Evolutionary conservation across 73 alveolate genomes (phyloP), one percentile per base, ranked within the genome.

Genomic region (Chromera velia): DNA sequence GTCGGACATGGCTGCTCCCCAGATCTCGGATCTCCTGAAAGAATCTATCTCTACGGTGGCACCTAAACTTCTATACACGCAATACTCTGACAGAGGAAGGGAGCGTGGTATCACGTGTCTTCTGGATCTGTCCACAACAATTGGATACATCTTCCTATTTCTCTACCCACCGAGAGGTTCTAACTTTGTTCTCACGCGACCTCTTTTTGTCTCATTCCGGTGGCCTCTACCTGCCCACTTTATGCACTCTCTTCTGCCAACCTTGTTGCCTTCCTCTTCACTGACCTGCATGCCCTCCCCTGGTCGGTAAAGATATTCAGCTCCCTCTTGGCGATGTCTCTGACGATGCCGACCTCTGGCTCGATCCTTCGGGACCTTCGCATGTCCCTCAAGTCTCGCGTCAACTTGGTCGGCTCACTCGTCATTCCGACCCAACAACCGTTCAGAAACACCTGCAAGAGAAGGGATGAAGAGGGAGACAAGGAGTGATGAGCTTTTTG

Each of bases 401-500:
- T 79, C 70, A 97, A 88, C 72, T 83, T 88, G 33, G 94, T 98
- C 26, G 98, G 96, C 76, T 91, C 87, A 9, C 87, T 77, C 70
- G 95, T 96, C 64, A 95, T 89, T 34, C 99, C 99, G 65, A 92
- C 81, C 99, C 99, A 97, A 70, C 89, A 83, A 29, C 99, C 99
- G 81, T 97, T 96, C 27, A 97, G 93, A 82, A 97, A 95, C 27
- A 97, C 97, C 88, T 96, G 82, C 22, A n/a, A n/a, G n/a, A n/a
- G n/a, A n/a, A n/a, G n/a, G n/a, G n/a, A n/a, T n/a, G n/a, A n/a
- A n/a, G n/a, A n/a, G n/a, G n/a, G n/a, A n/a, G n/a, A n/a, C n/a
- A n/a, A n/a, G n/a, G n/a, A n/a, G n/a, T n/a, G n/a, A n/a, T n/a
- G n/a, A n/a, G n/a, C n/a, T n/a, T n/a, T n/a, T n/a, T n/a, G n/a